phyloP scores from a whole-genome alignment of 2,329 filamentous ascomycete species.

The Fusarium sp. region DNA sequence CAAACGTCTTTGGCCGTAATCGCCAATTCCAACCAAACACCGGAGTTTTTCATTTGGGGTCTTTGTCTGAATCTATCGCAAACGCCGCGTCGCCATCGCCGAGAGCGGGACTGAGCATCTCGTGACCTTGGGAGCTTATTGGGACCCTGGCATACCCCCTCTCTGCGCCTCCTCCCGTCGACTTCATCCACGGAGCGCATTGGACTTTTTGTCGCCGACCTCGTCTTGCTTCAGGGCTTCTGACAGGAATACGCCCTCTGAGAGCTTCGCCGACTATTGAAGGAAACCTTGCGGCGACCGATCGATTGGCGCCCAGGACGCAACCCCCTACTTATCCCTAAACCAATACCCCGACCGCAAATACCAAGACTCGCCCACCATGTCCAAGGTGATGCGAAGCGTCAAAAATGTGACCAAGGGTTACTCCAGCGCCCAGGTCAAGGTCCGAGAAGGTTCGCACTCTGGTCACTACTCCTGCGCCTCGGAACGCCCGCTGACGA shows the following conservation, averaged over 20 bases:
- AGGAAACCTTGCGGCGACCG: slow-evolving; percentile 31
- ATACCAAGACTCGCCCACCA: slow-evolving; percentile 54
- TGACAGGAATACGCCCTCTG: not conserved
- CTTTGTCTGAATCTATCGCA: slow-evolving; percentile 18
- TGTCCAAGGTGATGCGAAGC: slow-evolving; percentile 97
- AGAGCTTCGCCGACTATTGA: slow-evolving; percentile 16
- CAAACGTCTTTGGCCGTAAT: slow-evolving; percentile 23
- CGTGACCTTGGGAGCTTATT: slow-evolving; percentile 37
- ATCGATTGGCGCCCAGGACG: slow-evolving; percentile 35
- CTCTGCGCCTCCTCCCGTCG: slow-evolving; percentile 23
- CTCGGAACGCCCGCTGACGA: slow-evolving; percentile 30
- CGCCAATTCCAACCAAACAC: slow-evolving; percentile 21
- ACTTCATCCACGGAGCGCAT: slow-evolving; percentile 33
- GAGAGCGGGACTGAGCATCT: slow-evolving; percentile 27
- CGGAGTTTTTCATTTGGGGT: slow-evolving; percentile 1
- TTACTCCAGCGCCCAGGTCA: slow-evolving; percentile 95
- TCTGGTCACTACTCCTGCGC: not conserved
- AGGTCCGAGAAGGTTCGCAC: slow-evolving; percentile 89
- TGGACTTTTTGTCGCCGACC: slow-evolving; percentile 23
- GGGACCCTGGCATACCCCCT: slow-evolving; percentile 35
- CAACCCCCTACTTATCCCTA: slow-evolving; percentile 19
- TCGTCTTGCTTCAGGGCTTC: slow-evolving; percentile 18
- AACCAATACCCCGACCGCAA: slow-evolving; percentile 8
- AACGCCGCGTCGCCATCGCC: slow-evolving; percentile 25
- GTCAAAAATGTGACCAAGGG: slow-evolving; percentile 99